A percentile compares a stretch with the other conserved stretches of the same genome.
phyloP scores from a whole-genome alignment of 1,284 basidiomycete genomes.

The Microbotryomycetes sp. region DNA sequence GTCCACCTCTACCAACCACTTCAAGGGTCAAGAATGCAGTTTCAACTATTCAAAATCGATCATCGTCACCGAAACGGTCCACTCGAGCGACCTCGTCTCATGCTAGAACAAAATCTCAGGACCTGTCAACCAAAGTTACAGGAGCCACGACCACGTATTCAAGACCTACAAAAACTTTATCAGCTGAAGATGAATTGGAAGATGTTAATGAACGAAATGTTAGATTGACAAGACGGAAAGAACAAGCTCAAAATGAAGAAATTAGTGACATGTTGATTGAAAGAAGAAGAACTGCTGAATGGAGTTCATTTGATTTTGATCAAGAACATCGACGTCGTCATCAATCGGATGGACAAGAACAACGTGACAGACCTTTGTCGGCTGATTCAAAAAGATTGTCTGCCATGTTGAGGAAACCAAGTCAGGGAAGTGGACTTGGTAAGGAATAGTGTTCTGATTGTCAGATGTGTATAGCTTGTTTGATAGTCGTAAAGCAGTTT shows the following conservation, averaged over 20 bases:
- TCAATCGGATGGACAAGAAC: not conserved
- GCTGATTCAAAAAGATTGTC: constrained; percentile 12
- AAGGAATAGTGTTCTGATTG: not conserved
- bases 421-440: not conserved
- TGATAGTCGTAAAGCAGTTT: not conserved
- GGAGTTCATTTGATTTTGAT: not conserved
- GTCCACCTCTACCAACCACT: constrained; percentile 12
- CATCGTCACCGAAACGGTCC: not conserved
- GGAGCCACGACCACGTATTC: not conserved
- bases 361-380: constrained; percentile 5
- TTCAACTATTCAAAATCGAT: constrained; percentile 16
- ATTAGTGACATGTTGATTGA: constrained; percentile 10
- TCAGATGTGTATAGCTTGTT: not conserved
- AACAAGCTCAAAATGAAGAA: constrained; percentile 7
- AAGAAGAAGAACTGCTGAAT: not conserved
- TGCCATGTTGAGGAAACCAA: constrained; percentile 16
- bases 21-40: constrained; percentile 16
- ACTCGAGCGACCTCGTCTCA: not conserved
- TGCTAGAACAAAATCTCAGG: not conserved
- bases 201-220: not conserved
- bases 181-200: constrained; percentile 4
- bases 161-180: not conserved
- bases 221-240: not conserved
- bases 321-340: not conserved
- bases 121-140: not conserved